These are phyloP conservation scores for Paecilomyces sp. DNA, from an alignment of 2,329 filamentous ascomycete species.

Conservation along the genomic window DNA sequence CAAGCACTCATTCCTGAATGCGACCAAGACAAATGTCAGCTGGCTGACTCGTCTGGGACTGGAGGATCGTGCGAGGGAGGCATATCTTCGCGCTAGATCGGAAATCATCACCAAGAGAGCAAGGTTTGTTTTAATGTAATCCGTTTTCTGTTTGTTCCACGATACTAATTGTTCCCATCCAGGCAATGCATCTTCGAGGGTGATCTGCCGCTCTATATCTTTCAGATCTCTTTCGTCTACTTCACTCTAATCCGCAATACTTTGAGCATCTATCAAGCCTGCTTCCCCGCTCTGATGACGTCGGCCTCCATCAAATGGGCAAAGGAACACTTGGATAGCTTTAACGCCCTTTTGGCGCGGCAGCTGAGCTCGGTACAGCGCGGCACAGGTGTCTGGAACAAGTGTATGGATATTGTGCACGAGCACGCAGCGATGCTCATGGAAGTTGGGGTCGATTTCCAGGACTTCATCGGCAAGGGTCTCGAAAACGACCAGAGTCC, in stretches of 20 bases:
- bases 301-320: slow-evolving; percentile 97
- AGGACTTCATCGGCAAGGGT: slow-evolving; percentile 64
- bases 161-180: slow-evolving; percentile 15
- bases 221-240: slow-evolving; percentile 90
- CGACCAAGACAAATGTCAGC: slow-evolving; percentile 71
- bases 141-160: background rate
- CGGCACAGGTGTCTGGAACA: slow-evolving; percentile 67
- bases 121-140: slow-evolving; percentile 49
- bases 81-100: slow-evolving; percentile 73
- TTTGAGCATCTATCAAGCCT: slow-evolving; percentile 76
- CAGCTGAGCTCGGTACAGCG: slow-evolving; percentile 82
- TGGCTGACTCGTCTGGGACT: slow-evolving; percentile 85
- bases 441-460: slow-evolving; percentile 86
- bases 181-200: slow-evolving; percentile 95
- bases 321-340: slow-evolving; percentile 88
- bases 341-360: slow-evolving; percentile 73
- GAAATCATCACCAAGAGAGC: slow-evolving; percentile 73
- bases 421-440: slow-evolving; percentile 72
- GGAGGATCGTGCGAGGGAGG: slow-evolving; percentile 80
- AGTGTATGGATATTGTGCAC: slow-evolving; percentile 75
- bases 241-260: slow-evolving; percentile 94
- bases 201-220: slow-evolving; percentile 86
- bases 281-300: slow-evolving; percentile 80
- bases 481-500: slow-evolving; percentile 9
- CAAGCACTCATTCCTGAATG: slow-evolving; percentile 66